Conservation (phyloP, 805 yeast species). For the Nakazawaea wyomingensis region DNA sequence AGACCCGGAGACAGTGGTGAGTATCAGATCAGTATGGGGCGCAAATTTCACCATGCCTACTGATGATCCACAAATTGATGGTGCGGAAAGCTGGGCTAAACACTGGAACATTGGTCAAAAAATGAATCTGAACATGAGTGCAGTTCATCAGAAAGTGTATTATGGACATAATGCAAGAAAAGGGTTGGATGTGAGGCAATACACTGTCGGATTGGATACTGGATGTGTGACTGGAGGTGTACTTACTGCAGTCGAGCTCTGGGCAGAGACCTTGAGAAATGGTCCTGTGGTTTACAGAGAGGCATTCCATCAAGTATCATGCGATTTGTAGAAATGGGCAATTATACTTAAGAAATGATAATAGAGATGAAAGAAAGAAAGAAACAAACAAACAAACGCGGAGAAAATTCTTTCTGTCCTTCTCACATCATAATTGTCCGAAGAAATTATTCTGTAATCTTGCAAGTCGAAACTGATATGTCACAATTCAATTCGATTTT, state of each 20-base stretch:
- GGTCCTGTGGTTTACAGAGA: slow-evolving; percentile 21
- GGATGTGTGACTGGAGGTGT: slow-evolving; percentile 76
- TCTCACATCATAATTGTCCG: too few relatives aligned
- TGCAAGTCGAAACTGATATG: too few relatives aligned
- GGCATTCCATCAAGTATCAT: slow-evolving; percentile 24
- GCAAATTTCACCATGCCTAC: slow-evolving; percentile 59
- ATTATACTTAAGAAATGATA: too few relatives aligned
- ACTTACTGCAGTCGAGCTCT: slow-evolving; percentile 58
- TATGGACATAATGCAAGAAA: slow-evolving; percentile 89
- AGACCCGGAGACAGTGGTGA: slow-evolving; percentile 56
- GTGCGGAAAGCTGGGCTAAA: slow-evolving; percentile 28
- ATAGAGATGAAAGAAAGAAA: too few relatives aligned
- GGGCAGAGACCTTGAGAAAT: slow-evolving; percentile 24
- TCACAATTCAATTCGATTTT: too few relatives aligned
- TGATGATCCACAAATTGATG: slow-evolving; percentile 30
- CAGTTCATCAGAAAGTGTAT: slow-evolving; percentile 38
- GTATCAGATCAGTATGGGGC: slow-evolving; percentile 63
- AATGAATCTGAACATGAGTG: not conserved
- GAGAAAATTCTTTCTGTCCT: too few relatives aligned
- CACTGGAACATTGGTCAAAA: slow-evolving; percentile 26
- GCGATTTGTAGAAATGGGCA: slow-evolving; percentile 13
- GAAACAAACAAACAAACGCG: too few relatives aligned
- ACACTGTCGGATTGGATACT: slow-evolving; percentile 75
- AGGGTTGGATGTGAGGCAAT: slow-evolving; percentile 62
- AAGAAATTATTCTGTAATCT: too few relatives aligned